A percentile compares a stretch with the other conserved stretches of the same genome.
Evolutionary conservation across 2,329 filamentous ascomycete species (phyloP).

Genomic region (Trichoderma brevicompactum): DNA sequence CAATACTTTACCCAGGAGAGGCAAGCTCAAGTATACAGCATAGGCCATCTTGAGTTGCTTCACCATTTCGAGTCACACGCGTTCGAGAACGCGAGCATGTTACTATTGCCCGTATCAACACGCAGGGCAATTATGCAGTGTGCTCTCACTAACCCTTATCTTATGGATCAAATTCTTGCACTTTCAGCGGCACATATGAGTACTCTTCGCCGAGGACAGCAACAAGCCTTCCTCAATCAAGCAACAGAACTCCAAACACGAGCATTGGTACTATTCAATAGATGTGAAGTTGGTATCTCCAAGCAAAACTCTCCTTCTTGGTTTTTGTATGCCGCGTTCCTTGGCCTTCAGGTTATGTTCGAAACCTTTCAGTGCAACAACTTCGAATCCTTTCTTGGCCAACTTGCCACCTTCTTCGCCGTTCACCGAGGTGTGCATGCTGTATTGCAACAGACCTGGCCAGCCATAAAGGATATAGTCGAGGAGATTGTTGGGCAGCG

Average conservation of each 20-base stretch:
- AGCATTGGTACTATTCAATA: conserved; percentile 40
- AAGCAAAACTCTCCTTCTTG: conserved; percentile 38
- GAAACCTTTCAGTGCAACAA: conserved; percentile 44
- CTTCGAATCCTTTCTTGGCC: conserved; percentile 39
- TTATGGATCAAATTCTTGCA: conserved; percentile 48
- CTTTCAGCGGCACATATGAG: conserved; percentile 45
- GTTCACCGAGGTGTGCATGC: conserved; percentile 45
- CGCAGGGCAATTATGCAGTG: conserved; percentile 27
- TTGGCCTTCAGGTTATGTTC: conserved; percentile 50
- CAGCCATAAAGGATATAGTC: conserved; percentile 2
- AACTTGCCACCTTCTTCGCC: conserved; percentile 40
- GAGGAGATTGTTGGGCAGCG: background rate
- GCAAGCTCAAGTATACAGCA: conserved; percentile 34
- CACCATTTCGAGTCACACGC: conserved; percentile 31
- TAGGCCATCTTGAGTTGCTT: conserved; percentile 37
- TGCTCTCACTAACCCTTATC: conserved; percentile 31
- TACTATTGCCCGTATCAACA: background rate
- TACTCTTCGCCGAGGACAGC: conserved; percentile 30
- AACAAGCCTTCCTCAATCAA: conserved; percentile 37
- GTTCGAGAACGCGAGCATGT: background rate
- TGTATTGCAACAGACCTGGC: conserved; percentile 39
- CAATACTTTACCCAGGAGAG: conserved; percentile 1
- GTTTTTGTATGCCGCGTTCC: conserved; percentile 43
- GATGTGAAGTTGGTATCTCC: conserved; percentile 29
- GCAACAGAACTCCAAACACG: conserved; percentile 45